Evolutionary conservation across 1,284 basidiomycete genomes (phyloP).

Genomic region (Boletus semigastroideus): DNA sequence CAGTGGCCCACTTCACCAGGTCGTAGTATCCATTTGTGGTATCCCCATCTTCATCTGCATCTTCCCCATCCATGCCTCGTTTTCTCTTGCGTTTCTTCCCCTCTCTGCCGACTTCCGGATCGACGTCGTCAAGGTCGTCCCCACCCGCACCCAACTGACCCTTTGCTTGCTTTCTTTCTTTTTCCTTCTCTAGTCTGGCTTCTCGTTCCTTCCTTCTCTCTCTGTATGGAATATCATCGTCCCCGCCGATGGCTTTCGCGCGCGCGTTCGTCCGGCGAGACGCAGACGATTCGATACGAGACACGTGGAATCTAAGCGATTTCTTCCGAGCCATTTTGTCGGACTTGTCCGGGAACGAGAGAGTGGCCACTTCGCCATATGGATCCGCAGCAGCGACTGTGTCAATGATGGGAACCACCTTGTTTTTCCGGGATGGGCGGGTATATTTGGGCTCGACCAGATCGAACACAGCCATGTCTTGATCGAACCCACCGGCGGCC

Average conservation of each 20-base stretch:
- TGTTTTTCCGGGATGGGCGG: constrained; percentile 32
- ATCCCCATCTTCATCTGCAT: constrained; percentile 35
- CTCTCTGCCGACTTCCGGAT: constrained; percentile 34
- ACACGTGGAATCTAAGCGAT: constrained; percentile 84
- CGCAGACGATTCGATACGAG: constrained; percentile 75
- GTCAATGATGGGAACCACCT: constrained; percentile 5
- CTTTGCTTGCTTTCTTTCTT: constrained; percentile 41
- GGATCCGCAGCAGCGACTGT: constrained; percentile 44
- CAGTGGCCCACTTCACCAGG: constrained; percentile 74
- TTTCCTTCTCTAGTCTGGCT: constrained; percentile 49
- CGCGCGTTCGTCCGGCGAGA: constrained; percentile 72
- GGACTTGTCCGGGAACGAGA: constrained; percentile 69
- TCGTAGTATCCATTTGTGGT: constrained; percentile 81
- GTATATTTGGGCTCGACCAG: constrained; percentile 69
- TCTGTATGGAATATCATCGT: constrained; percentile 87
- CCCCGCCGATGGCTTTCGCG: constrained; percentile 66
- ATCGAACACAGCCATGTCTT: constrained; percentile 50
- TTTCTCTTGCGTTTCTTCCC: constrained; percentile 41
- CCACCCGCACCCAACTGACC: constrained; percentile 48
- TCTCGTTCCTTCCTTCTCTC: constrained; percentile 65
- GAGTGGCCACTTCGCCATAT: constrained; percentile 73
- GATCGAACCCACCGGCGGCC: constrained; percentile 18
- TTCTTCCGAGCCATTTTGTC: constrained; percentile 83
- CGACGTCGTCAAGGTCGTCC: constrained; percentile 65
- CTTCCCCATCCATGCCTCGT: constrained; percentile 46